Evolutionary conservation across 1,139 yeast genomes (phyloP).

Genomic region (Magnusiomyces tetraspermus): DNA sequence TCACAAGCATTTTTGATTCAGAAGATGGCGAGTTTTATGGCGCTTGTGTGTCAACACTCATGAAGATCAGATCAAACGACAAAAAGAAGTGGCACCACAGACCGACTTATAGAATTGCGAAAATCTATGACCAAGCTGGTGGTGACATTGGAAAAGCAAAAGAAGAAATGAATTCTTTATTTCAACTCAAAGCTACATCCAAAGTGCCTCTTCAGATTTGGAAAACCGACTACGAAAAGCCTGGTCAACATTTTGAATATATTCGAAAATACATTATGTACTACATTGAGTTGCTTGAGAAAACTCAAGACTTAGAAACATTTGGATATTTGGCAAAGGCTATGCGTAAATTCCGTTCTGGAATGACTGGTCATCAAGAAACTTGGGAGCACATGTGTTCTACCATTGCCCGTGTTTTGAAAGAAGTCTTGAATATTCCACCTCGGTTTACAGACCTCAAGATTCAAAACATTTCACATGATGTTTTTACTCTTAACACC

Average conservation of each 20-base stretch:
- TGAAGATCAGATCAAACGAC: conserved; percentile 45
- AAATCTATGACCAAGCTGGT: conserved; percentile 47
- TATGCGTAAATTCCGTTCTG: conserved; percentile 64
- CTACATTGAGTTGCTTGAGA: conserved; percentile 47
- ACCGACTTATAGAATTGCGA: conserved; percentile 68
- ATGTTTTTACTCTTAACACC: conserved; percentile 35
- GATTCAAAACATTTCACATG: conserved; percentile 40
- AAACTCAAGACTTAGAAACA: conserved; percentile 48
- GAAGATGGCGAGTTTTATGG: conserved; percentile 20
- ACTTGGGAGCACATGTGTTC: conserved; percentile 55
- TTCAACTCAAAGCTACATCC: conserved; percentile 52
- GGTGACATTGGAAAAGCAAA: conserved; percentile 47
- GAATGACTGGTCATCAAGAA: conserved; percentile 52
- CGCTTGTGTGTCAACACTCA: conserved; percentile 33
- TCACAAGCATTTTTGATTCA: conserved; percentile 7
- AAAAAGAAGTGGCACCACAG: conserved; percentile 90
- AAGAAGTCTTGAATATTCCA: conserved; percentile 40
- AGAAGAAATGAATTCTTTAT: conserved; percentile 52
- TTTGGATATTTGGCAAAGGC: conserved; percentile 57
- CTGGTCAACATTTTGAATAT: conserved; percentile 86
- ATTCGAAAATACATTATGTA: conserved; percentile 61
- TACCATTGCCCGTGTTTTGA: conserved; percentile 43
- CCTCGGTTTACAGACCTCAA: conserved; percentile 46
- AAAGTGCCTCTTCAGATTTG: conserved; percentile 77
- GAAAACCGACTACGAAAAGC: conserved; percentile 87